Evolutionary conservation across 129 eudicot genomes (phyloP).

Genomic region (Tagetes patula): DNA sequence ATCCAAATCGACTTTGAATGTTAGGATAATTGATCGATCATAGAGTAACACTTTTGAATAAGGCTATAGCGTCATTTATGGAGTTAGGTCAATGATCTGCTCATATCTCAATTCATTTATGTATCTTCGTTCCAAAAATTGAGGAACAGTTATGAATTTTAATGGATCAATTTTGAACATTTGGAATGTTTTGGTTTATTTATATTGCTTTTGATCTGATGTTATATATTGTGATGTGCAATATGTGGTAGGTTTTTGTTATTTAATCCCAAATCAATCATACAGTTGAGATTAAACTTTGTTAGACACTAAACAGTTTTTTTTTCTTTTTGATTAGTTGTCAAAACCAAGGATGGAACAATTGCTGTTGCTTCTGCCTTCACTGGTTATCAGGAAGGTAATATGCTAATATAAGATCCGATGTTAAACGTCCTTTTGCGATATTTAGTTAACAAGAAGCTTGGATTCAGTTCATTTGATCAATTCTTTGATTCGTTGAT

Average conservation of each 20-base stretch:
- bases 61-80: conserved; percentile 3
- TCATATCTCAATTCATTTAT: background rate
- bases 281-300: background rate
- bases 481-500: background rate
- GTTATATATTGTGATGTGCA: background rate
- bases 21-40: conserved; percentile 1
- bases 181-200: background rate
- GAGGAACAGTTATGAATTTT: background rate
- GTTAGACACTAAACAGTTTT: background rate
- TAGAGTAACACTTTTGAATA: background rate
- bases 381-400: conserved; percentile 92
- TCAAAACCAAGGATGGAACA: conserved; percentile 79
- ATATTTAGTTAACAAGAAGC: background rate
- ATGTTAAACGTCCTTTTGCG: background rate
- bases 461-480: background rate
- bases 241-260: background rate
- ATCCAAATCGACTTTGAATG: background rate
- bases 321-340: conserved; percentile 38
- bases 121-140: background rate
- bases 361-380: conserved; percentile 88
- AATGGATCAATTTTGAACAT: background rate
- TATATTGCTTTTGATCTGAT: background rate
- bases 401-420: conserved; percentile 7
- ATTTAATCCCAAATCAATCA: background rate
- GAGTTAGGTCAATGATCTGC: conserved; percentile 8